These are phyloP conservation scores for Sclerotinia glacialis DNA, from an alignment of 2,329 filamentous ascomycete genomes.

Conservation along the genomic window DNA sequence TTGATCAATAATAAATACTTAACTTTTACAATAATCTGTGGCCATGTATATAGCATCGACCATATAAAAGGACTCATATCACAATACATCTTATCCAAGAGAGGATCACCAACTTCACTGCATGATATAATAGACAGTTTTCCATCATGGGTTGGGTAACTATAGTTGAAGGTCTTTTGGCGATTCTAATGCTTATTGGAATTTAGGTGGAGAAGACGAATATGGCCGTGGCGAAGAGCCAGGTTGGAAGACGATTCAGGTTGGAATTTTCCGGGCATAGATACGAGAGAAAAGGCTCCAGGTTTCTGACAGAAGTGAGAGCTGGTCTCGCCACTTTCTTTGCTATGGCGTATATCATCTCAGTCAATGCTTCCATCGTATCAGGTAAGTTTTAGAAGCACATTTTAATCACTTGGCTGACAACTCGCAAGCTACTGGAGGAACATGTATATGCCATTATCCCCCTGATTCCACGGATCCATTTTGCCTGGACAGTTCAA, in stretches of 20 bases:
- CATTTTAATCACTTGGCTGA: slow-evolving; percentile 7
- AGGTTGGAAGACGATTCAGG: slow-evolving; percentile 70
- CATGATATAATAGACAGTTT: not conserved
- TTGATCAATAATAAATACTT: slow-evolving; percentile 7
- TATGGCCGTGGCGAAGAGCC: slow-evolving; percentile 56
- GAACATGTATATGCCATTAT: slow-evolving; percentile 26
- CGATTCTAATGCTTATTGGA: slow-evolving; percentile 31
- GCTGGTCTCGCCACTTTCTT: slow-evolving; percentile 74
- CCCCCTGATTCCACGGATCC: slow-evolving; percentile 23
- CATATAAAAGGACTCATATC: slow-evolving; percentile 2
- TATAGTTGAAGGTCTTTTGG: slow-evolving; percentile 24
- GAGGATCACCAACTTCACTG: not conserved
- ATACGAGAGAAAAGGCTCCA: slow-evolving; percentile 54
- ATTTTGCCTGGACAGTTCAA: slow-evolving; percentile 24
- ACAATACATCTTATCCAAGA: not conserved
- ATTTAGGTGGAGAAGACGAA: slow-evolving; percentile 56
- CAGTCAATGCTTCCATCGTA: slow-evolving; percentile 53
- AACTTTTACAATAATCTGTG: too few species aligned
- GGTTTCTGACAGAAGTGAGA: slow-evolving; percentile 80
- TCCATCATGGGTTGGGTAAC: slow-evolving; percentile 38
- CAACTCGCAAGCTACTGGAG: slow-evolving; percentile 26
- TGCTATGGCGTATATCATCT: slow-evolving; percentile 72
- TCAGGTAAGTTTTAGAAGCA: slow-evolving; percentile 21
- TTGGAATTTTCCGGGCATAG: slow-evolving; percentile 78
- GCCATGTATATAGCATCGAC: slow-evolving; percentile 13